A percentile compares a stretch with the other conserved stretches of the same genome.
These are phyloP conservation scores for Amanita subjunquillea DNA, from an alignment of 768 basidiomycete species.

Conservation along the genomic window DNA sequence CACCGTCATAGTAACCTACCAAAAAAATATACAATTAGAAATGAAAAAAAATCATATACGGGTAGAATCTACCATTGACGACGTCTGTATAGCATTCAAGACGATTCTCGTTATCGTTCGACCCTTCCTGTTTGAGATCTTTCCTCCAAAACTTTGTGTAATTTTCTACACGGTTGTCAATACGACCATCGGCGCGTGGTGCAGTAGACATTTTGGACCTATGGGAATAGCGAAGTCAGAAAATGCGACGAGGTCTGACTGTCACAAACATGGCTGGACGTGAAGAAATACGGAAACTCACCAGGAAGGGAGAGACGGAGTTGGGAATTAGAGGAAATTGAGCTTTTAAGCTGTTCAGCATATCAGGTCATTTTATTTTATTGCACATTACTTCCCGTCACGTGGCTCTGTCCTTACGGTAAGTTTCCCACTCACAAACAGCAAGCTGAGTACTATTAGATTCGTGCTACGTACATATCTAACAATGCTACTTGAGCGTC, in stretches of 20 bases:
- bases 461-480: no score
- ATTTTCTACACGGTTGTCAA: slow-evolving; percentile 60
- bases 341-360: background rate
- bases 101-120: slow-evolving; percentile 59
- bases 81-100: slow-evolving; percentile 84
- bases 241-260: background rate
- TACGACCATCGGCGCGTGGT: slow-evolving; percentile 42
- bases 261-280: no score
- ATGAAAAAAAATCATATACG: background rate
- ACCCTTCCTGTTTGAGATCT: slow-evolving; percentile 60
- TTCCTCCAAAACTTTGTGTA: slow-evolving; percentile 93
- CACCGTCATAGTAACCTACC: slow-evolving; percentile 92
- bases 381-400: background rate
- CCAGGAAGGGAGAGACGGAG: background rate
- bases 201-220: slow-evolving; percentile 4
- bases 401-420: background rate
- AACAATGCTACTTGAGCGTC: no score
- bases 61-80: slow-evolving; percentile 59
- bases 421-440: no score
- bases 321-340: background rate
- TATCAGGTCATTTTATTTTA: slow-evolving; percentile 5
- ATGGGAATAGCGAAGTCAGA: background rate
- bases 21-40: background rate
- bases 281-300: background rate
- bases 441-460: no score